Percentiles rank a stretch among this genome's conserved stretches.
phyloP scores from a whole-genome alignment of 2,329 filamentous ascomycete genomes.

The Tolypocladium ovalisporum region DNA sequence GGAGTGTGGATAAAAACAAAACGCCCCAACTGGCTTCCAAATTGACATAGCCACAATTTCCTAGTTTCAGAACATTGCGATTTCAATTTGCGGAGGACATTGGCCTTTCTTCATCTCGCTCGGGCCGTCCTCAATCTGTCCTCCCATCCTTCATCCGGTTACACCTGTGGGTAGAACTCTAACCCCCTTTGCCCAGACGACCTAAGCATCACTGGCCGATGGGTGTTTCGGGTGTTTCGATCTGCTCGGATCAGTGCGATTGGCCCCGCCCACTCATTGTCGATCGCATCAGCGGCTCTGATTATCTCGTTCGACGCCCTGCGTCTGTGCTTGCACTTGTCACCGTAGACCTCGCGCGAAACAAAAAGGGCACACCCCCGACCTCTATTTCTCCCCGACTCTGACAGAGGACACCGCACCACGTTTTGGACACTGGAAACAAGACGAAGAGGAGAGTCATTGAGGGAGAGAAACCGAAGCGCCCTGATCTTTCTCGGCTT shows the following conservation, averaged over 20 bases:
- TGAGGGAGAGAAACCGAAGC: background rate
- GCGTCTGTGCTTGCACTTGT: background rate
- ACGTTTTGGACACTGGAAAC: background rate
- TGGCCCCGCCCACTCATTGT: slow-evolving; percentile 5
- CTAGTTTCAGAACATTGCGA: slow-evolving; percentile 10
- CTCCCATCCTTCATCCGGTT: slow-evolving; percentile 1
- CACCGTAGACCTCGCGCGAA: background rate
- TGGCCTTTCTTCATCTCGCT: slow-evolving; percentile 5
- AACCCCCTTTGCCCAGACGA: slow-evolving; percentile 1
- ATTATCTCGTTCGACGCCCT: background rate
- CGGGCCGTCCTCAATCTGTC: slow-evolving; percentile 9
- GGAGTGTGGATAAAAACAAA: background rate
- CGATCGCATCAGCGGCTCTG: slow-evolving; percentile 5
- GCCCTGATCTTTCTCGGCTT: background rate
- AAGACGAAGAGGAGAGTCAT: background rate
- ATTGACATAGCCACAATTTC: slow-evolving; percentile 5
- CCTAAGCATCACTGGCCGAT: slow-evolving; percentile 2
- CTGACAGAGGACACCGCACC: background rate
- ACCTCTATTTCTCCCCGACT: background rate
- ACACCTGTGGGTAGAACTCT: slow-evolving; percentile 1
- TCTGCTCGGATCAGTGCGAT: slow-evolving; percentile 7
- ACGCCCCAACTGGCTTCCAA: background rate
- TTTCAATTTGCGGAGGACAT: slow-evolving; percentile 4
- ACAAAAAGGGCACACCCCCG: background rate
- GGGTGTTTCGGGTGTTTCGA: slow-evolving; percentile 11